Evolutionary conservation across 192 early-diverging fungal species (phyloP), one percentile per base, ranked within the genome.

Genomic region (Phycomyces nitens): DNA sequence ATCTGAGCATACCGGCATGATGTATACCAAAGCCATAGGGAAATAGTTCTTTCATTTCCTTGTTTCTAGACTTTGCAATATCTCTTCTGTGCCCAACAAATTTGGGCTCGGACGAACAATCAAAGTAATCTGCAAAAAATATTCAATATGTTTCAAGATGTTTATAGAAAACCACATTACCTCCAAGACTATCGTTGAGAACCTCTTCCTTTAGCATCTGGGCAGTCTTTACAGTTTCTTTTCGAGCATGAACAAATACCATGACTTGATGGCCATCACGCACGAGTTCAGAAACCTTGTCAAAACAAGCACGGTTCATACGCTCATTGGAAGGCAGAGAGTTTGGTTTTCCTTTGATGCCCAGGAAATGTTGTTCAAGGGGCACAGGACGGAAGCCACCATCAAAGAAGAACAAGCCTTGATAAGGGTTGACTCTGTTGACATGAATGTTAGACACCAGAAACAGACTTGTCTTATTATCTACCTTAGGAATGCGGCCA

Each of bases 171-270:
- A n/a, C 39, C 40, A n/a, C 26, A 22, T 84, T 90, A 59, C 92
- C 86, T 0, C 87, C 88, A 12, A 90, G 85, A 24, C 88, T 91
- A 63, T 94, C 94, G 18, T 84, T 75, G 15, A 96, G 71, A 2
- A 92, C 92, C 88, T 96, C 89, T 75, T 99, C 95, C 21, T 91
- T 83, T 18, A 99, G 62, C 59, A 83, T 84, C 74, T 88, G 81
- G 2, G 95, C 95, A 0, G 94, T 97, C 63, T 90, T 92, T n/a
- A 94, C 96, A 5, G 98, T 98, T 57, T 97, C 98, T 69, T 98
- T 98, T 47, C 96, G 88, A 5, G 98, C 85, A 65, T 99, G 96
- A 38, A 99, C 98, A 85, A 99, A 99, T 6, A 99, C 93, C 95
- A 99, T 97, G 23, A 99, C 95, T 74, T 99, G 98, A 74, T 94